Percentiles rank a stretch among this genome's conserved stretches.
Conservation (phyloP, 257 asterid genomes). For the Nicotiana benthamiana region DNA sequence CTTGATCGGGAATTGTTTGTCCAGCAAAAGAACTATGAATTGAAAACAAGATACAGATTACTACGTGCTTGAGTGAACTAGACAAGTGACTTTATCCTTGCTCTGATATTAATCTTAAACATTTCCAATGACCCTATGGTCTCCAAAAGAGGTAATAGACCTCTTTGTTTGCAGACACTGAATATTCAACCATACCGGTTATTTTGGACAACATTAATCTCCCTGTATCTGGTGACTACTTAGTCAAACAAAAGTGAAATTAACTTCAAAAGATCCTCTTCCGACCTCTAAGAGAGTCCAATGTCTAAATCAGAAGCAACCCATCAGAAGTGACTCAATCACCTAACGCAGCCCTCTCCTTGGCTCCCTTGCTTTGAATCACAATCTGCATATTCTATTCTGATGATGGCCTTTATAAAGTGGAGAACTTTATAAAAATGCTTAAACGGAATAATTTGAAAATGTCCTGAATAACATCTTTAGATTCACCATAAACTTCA, state of each 20-base stretch:
- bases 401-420: neutral
- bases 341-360: neutral
- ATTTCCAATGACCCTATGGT: neutral
- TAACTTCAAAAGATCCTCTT: neutral
- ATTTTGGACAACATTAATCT: neutral
- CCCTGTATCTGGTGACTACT: neutral
- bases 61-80: no score
- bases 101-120: neutral
- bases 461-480: neutral
- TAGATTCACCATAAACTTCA: neutral
- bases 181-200: neutral
- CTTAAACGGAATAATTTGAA: neutral
- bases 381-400: neutral
- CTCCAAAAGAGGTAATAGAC: neutral
- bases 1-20: neutral
- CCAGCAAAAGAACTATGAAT: neutral
- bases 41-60: neutral
- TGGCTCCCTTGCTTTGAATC: neutral
- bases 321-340: neutral
- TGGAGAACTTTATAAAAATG: neutral
- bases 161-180: neutral
- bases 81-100: neutral
- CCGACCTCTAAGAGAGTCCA: neutral
- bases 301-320: neutral
- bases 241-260: neutral